These are phyloP conservation scores for Takakia lepidozioides DNA, from an alignment of 225 moss, liverwort and hornwort species.

Conservation along the genomic window DNA sequence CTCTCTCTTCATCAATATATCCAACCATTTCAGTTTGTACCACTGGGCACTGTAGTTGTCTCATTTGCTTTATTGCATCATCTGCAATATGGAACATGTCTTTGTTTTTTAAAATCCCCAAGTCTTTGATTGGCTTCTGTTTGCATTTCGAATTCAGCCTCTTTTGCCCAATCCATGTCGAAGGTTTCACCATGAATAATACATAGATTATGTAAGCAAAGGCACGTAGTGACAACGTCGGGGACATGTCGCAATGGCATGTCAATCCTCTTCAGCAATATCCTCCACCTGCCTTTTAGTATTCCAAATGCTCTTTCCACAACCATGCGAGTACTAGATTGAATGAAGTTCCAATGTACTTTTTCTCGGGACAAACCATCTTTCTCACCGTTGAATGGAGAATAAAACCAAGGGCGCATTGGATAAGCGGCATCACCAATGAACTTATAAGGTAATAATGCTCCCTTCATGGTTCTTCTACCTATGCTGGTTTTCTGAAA, in stretches of 20 bases:
- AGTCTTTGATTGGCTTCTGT: not conserved
- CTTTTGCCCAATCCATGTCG: conserved; percentile 4
- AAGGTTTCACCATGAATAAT: conserved; percentile 11
- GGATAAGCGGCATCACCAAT: conserved; percentile 5
- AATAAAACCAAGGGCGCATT: not conserved
- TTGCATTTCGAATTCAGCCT: not conserved
- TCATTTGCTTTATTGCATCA: not conserved
- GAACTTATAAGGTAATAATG: conserved; percentile 1
- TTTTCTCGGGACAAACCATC: not conserved
- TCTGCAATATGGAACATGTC: not conserved
- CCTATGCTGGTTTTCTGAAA: not conserved
- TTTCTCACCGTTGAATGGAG: conserved; percentile 5
- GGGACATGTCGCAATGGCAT: conserved; percentile 4
- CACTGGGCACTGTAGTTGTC: too few relatives aligned
- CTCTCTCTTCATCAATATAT: not conserved
- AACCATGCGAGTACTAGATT: conserved; percentile 3
- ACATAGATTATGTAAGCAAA: conserved; percentile 11
- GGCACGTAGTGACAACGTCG: not conserved
- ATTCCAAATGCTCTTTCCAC: conserved; percentile 9
- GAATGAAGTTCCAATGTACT: not conserved
- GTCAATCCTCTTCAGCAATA: conserved; percentile 7
- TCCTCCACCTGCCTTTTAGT: conserved; percentile 7
- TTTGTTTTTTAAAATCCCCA: not conserved
- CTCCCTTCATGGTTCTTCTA: not conserved
- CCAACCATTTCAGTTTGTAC: not conserved